These are phyloP conservation scores for Lenwebbia sp. DNA, from an alignment of 345 rosid species.

Conservation along the genomic window DNA sequence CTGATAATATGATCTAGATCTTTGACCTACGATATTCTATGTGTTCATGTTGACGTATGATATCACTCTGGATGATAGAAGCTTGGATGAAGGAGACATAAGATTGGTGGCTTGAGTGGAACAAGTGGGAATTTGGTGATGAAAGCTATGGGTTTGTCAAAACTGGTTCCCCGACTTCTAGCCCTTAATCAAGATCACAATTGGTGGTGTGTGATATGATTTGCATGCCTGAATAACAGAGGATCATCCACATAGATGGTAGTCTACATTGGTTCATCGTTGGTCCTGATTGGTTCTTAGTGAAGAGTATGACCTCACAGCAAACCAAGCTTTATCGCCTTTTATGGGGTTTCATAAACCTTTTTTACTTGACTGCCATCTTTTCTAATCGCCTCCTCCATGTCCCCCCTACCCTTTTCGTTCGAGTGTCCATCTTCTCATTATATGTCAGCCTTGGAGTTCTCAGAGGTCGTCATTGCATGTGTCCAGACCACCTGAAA, in stretches of 20 bases:
- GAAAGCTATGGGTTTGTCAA: neutral
- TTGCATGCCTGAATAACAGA: neutral
- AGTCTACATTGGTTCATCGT: neutral
- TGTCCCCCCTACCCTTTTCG: neutral
- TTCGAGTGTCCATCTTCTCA: neutral
- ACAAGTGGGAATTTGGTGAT: neutral
- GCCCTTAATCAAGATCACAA: neutral
- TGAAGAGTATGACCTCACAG: neutral
- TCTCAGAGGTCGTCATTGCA: neutral
- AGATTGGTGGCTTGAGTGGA: neutral
- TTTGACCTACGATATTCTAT: no score
- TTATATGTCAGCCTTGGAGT: neutral
- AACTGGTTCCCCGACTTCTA: neutral
- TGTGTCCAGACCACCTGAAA: neutral
- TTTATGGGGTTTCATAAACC: neutral
- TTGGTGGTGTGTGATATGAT: neutral
- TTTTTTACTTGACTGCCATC: neutral
- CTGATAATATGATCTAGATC: no score
- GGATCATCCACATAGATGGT: neutral
- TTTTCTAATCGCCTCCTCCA: neutral
- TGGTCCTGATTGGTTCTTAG: neutral
- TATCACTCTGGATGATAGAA: neutral
- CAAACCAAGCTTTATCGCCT: neutral
- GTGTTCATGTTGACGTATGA: neutral
- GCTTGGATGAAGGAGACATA: neutral